phyloP scores from a whole-genome alignment of 495 filamentous ascomycete genomes.

The Aspergillus olivimuriae region DNA sequence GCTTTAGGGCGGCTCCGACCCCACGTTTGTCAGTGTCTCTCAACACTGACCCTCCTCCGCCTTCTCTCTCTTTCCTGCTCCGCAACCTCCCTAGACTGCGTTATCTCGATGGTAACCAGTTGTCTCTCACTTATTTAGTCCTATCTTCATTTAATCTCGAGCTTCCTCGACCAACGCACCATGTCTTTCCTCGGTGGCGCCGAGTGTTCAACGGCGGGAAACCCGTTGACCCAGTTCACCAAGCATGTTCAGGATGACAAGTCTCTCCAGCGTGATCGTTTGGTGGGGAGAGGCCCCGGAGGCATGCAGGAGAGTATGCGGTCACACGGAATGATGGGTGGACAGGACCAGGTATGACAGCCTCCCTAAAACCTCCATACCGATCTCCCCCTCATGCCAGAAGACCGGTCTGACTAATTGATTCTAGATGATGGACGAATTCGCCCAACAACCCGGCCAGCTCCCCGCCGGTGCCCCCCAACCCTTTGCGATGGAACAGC shows the following conservation, averaged over 20 bases:
- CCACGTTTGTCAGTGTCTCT: slow-evolving; percentile 20
- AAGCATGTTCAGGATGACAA: slow-evolving; percentile 95
- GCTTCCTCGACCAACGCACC: not conserved
- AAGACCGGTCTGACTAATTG: too few species aligned
- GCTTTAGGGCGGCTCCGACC: slow-evolving; percentile 26
- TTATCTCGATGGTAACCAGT: not conserved
- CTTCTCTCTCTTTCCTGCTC: not conserved
- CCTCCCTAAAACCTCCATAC: not conserved
- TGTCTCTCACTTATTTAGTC: not conserved
- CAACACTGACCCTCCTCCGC: not conserved
- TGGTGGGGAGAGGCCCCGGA: slow-evolving; percentile 63
- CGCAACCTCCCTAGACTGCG: too few species aligned
- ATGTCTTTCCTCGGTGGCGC: slow-evolving; percentile 96
- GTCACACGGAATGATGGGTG: slow-evolving; percentile 51
- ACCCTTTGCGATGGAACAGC: slow-evolving; percentile 65
- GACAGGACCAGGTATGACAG: slow-evolving; percentile 53
- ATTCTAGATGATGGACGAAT: slow-evolving; percentile 89
- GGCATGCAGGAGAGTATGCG: slow-evolving; percentile 60
- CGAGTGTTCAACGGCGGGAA: slow-evolving; percentile 94
- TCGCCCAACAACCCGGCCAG: slow-evolving; percentile 67
- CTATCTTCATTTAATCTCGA: not conserved
- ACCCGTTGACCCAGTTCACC: slow-evolving; percentile 92
- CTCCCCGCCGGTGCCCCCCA: slow-evolving; percentile 44
- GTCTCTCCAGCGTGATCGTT: slow-evolving; percentile 81
- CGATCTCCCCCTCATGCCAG: too few species aligned